Base-by-base conservation (phyloP, 2,329 filamentous ascomycete genomes). In the Aspergillus quadricinctus region DNA sequence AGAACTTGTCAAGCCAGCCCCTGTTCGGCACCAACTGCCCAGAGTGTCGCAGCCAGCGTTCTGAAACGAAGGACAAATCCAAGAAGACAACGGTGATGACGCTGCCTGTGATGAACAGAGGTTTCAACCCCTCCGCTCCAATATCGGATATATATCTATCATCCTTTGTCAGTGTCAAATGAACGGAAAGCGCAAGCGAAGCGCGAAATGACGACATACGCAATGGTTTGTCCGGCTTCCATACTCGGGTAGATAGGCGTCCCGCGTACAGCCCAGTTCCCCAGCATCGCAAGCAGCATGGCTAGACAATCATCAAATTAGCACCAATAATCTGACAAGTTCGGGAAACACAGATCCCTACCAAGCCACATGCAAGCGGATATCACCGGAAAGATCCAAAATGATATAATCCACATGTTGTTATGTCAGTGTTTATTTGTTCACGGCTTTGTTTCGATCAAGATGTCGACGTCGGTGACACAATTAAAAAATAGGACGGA, bases 21-120 rank as follows among this genome's bases (percentile, higher is more conserved):
- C 73, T 84, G 75, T 97, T 96, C 60, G 84, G 88, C 2, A 87
- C 84, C 28, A 97, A 81, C 14, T 90, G 87, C 8, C 91, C 90
- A 23, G 79, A 81, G 75, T 97, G 92, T 48, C 93, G 87, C 52
- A 97, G 81, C 84, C 87, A 94, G 59, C 92, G 86, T 77, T 97
- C 93, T 14, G 88, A 79, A 53, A 89, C 73, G 69, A 99, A 94
- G 27, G 88, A 85, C 8, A 90, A 75, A 75, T 96, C 89, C 67
- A 99, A 87, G 59, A 89, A 87, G 50, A 95, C 78, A 23, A 90
- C 88, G 4, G 89, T 92, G 27, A 85, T 75, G 0, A 77, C 75
- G 61, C 78, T 79, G 57, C 84, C 83, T 37, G 82, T 76, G 59
- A 88, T 84, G 72, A 88, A 88, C 37, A 87, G 75, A 1, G 85